Base-by-base conservation (phyloP, 2,329 filamentous ascomycete genomes). In the Biscogniauxia marginata region DNA sequence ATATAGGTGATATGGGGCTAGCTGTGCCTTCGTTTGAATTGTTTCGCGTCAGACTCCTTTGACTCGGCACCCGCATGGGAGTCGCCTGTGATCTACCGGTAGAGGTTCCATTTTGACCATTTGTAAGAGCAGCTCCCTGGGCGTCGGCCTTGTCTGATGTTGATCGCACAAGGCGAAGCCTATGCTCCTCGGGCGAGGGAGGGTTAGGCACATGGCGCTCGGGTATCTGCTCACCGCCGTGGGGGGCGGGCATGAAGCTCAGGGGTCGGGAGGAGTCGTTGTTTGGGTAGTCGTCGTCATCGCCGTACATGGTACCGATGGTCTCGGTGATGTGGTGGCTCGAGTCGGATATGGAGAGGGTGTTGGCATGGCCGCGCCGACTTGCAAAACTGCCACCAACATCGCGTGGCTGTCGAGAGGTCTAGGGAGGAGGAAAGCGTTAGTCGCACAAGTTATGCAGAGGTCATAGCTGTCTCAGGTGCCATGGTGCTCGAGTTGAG, bases 261-360 rank as follows among this genome's bases (percentile, higher is more conserved):
- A 93, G 75, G 34, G 90, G 90, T 47, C 89, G 85, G 44, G 79
- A 84, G 44, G 79, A 64, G 20, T 77, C 73, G 54, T 75, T 73
- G 57, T 78, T 77, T 57, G 69, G 61, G 23, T 71, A 84, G 64
- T 84, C 82, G 66, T 90, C 84, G 68, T 85, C 84, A 69, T 91
- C 88, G 67, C 89, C 90, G 75, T 97, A 96, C 75, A 96, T 84
- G 67, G 92, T 92, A 52, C 91, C 91, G 74, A 96, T 96, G 57
- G 91, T 89, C 74, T 96, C 93, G 55, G 92, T 96, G 71, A 96
- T 91, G 83, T 96, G 93, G 76, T 96, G 91, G 75, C 84, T 91
- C 59, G 93, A 89, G 75, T 96, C 92, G 73, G 90, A 95, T 72
- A 96, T 85, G 55, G 83, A 86, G 50, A 85, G 76, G 67, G 84